A percentile compares a stretch with the other conserved stretches of the same genome.
Conservation (phyloP, 164 flowering plant genomes). For the Vitis riparia region DNA sequence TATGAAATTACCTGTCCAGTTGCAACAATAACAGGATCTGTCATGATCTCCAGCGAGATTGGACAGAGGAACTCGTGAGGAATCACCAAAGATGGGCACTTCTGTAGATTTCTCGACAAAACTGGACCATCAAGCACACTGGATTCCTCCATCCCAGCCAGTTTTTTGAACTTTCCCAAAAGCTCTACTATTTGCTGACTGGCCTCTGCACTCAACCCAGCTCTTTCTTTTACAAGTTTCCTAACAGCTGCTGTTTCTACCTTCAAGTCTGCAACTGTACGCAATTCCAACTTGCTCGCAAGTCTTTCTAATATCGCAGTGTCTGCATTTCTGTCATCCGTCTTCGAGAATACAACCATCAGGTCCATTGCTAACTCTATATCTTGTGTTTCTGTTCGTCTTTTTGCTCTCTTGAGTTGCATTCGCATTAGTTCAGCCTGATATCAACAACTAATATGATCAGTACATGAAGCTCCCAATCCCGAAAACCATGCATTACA, state of each 20-base stretch:
- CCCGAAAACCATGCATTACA: no score
- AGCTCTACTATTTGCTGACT: conserved; percentile 23
- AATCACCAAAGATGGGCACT: conserved; percentile 17
- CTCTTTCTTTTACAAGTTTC: conserved; percentile 18
- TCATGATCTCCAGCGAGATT: conserved; percentile 37
- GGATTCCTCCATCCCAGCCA: conserved; percentile 17
- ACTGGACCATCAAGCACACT: conserved; percentile 17
- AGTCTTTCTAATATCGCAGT: conserved; percentile 29
- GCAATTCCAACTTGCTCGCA: conserved; percentile 30
- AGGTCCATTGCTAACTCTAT: conserved; percentile 35
- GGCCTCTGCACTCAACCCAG: conserved; percentile 19
- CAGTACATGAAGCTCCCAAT: not conserved
- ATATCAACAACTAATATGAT: not conserved
- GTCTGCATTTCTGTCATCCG: conserved; percentile 26
- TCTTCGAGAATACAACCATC: conserved; percentile 26
- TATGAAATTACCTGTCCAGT: conserved; percentile 12
- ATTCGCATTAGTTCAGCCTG: conserved; percentile 35
- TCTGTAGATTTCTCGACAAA: conserved; percentile 10
- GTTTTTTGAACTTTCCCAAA: conserved; percentile 26
- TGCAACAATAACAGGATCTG: conserved; percentile 45
- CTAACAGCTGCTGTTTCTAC: conserved; percentile 26
- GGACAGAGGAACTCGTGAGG: conserved; percentile 46
- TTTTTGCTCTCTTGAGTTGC: conserved; percentile 34
- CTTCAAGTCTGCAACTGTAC: conserved; percentile 22
- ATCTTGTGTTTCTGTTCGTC: conserved; percentile 31